Percentiles rank a stretch among this genome's conserved stretches.
These are phyloP conservation scores for Austroboletus sp. DNA, from an alignment of 1,284 basidiomycete genomes.

Conservation along the genomic window DNA sequence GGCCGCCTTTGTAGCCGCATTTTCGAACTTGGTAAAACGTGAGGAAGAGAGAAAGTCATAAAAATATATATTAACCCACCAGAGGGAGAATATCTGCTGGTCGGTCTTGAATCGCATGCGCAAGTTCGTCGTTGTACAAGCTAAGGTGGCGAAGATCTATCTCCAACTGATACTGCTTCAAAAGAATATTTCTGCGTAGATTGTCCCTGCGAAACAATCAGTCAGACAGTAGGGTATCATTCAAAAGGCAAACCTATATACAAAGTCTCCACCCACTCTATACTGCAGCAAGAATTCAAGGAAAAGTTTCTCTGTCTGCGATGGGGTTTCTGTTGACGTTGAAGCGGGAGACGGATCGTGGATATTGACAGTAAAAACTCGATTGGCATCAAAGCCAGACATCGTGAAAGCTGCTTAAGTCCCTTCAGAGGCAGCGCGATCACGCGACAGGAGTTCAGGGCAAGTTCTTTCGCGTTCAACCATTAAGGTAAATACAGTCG, in stretches of 20 bases:
- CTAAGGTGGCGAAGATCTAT: conserved; percentile 87
- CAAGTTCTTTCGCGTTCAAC: conserved; percentile 44
- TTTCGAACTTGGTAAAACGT: conserved; percentile 65
- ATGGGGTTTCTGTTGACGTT: conserved; percentile 58
- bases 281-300: conserved; percentile 83
- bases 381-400: conserved; percentile 73
- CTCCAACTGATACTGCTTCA: conserved; percentile 89
- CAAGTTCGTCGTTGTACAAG: conserved; percentile 89
- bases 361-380: conserved; percentile 72
- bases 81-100: conserved; percentile 88
- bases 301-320: conserved; percentile 74
- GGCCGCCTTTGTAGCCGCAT: conserved; percentile 77
- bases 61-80: conserved; percentile 40
- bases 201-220: conserved; percentile 60
- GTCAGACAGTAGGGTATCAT: not conserved
- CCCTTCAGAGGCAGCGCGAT: not conserved
- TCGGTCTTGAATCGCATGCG: conserved; percentile 81
- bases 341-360: conserved; percentile 51
- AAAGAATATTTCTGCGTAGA: conserved; percentile 79
- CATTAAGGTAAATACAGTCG: too few relatives aligned
- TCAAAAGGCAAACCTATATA: conserved; percentile 56
- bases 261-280: conserved; percentile 81
- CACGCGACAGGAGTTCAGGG: conserved; percentile 37
- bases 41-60: not conserved
- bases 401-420: conserved; percentile 29